phyloP scores from a whole-genome alignment of 805 yeast species.

The Starmerella cellae region DNA sequence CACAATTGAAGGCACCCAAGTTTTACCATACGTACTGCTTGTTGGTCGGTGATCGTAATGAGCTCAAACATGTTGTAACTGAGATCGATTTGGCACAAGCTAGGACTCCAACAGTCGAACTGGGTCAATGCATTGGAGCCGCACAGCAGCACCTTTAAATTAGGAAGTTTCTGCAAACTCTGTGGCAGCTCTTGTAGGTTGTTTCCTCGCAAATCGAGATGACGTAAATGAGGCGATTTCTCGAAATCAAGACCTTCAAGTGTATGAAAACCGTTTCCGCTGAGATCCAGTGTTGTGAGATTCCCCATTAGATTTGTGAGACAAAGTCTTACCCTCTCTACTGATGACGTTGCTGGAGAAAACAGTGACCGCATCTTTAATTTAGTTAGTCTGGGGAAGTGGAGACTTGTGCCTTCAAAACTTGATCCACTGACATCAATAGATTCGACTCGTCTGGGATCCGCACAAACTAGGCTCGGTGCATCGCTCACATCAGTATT shows the following conservation, averaged over 20 bases:
- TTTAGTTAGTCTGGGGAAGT: constrained; percentile 5
- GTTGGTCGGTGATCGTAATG: constrained; percentile 17
- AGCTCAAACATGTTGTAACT: constrained; percentile 56
- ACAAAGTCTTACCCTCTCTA: neutral
- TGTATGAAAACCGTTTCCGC: constrained; percentile 54
- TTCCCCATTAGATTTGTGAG: constrained; percentile 25
- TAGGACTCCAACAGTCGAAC: constrained; percentile 38
- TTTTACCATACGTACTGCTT: constrained; percentile 47
- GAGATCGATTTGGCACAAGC: constrained; percentile 50
- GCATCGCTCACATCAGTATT: constrained; percentile 16
- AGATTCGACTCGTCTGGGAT: constrained; percentile 2
- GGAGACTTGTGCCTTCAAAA: constrained; percentile 7
- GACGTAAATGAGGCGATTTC: constrained; percentile 37
- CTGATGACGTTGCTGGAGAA: neutral
- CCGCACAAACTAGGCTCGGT: constrained; percentile 9
- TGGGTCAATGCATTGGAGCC: constrained; percentile 34
- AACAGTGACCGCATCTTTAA: constrained; percentile 7
- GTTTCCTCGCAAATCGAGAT: constrained; percentile 71
- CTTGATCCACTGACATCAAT: constrained; percentile 15
- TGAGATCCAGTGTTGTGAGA: constrained; percentile 55
- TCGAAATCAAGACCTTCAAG: constrained; percentile 37
- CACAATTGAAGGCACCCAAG: constrained; percentile 64
- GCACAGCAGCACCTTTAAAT: constrained; percentile 11
- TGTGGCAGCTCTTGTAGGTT: constrained; percentile 42
- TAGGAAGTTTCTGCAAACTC: constrained; percentile 9